phyloP scores from a whole-genome alignment of 2,329 filamentous ascomycete species.

The Sporothrix globosa region DNA sequence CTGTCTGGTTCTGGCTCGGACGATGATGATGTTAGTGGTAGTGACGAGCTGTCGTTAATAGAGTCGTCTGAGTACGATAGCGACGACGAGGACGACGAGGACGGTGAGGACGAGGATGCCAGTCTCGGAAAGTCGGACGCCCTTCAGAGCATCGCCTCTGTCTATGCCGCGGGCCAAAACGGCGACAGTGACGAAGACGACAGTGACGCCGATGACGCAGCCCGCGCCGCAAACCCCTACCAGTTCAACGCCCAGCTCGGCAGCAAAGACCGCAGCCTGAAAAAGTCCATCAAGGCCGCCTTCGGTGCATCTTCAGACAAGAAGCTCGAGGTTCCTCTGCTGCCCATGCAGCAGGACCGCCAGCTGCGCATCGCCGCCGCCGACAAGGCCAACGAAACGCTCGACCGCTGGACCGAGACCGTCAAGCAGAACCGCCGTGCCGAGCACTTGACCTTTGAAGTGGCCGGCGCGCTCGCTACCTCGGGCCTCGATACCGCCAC shows the following conservation, averaged over 20 bases:
- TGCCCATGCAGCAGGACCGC: slow-evolving; percentile 83
- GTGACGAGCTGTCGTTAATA: slow-evolving; percentile 50
- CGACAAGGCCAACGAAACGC: slow-evolving; percentile 86
- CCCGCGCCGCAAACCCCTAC: slow-evolving; percentile 36
- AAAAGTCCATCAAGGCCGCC: slow-evolving; percentile 77
- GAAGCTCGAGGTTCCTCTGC: slow-evolving; percentile 80
- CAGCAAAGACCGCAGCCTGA: slow-evolving; percentile 49
- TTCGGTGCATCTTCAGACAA: slow-evolving; percentile 61
- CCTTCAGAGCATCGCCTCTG: slow-evolving; percentile 69
- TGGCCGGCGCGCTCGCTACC: slow-evolving; percentile 70
- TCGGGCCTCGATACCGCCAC: slow-evolving; percentile 57
- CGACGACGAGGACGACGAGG: slow-evolving; percentile 23
- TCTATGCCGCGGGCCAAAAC: slow-evolving; percentile 64
- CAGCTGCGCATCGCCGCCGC: slow-evolving; percentile 82
- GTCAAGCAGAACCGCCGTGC: slow-evolving; percentile 92
- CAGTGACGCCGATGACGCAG: slow-evolving; percentile 46
- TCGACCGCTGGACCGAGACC: slow-evolving; percentile 90
- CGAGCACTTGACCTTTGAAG: slow-evolving; percentile 86
- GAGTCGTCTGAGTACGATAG: slow-evolving; percentile 14
- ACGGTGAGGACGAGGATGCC: slow-evolving; percentile 14
- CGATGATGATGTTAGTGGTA: slow-evolving; percentile 22
- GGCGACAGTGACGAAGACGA: slow-evolving; percentile 52
- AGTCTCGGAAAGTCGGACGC: slow-evolving; percentile 48
- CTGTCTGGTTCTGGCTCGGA: slow-evolving; percentile 20
- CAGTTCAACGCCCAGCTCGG: slow-evolving; percentile 24